Base-by-base conservation (phyloP, 2,329 filamentous ascomycete genomes). In the Byssothecium circinans region DNA sequence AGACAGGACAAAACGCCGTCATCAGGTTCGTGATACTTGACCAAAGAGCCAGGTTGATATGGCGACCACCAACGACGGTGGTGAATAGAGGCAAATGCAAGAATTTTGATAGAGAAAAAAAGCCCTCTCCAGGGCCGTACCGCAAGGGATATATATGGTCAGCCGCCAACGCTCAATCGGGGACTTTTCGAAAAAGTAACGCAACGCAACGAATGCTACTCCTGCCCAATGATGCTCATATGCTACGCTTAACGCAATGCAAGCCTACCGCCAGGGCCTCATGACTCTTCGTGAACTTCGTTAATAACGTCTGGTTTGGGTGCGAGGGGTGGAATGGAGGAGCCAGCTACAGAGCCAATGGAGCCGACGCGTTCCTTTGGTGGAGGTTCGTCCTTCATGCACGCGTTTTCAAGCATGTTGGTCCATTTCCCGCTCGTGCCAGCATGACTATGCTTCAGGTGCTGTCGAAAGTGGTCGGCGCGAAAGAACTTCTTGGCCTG, bases 401-500 rank as follows among this genome's bases (percentile, higher is more conserved):
- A 99, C 4, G 91, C 90, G 67, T 90, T 95, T 70, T 99, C 94
- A 27, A 99, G 79, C 81, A 96, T 91, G 72, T 97, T 97, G 11
- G 94, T 99, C 94, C 94, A 99, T 73, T 97, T 97, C 25, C 94
- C 94, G 71, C 91, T 96, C 0, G 90, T 92, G 29, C 94, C 94
- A 30, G 89, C 89, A 73, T 97, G 94, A 69, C 91, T 96, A 71
- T 99, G 94, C 78, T 97, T 99, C 49, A 99, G 78, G 73, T 99
- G 94, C 72, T 99, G 94, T 50, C 94, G 85, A 78, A 99, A 99
- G 70, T 99, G 94, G 71, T 99, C 94, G 27, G 94, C 94, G 30
- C 94, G 84, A 76, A 88, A 99, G 71, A 99, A 99, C 71, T 97
- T 97, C 78, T 99, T 99, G 58, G 88, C 88, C 64, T 94, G 91